Percentiles rank a stretch among this genome's conserved stretches.
Evolutionary conservation across 2,329 filamentous ascomycete genomes (phyloP).

Genomic region (Chrysoporthe puriensis): DNA sequence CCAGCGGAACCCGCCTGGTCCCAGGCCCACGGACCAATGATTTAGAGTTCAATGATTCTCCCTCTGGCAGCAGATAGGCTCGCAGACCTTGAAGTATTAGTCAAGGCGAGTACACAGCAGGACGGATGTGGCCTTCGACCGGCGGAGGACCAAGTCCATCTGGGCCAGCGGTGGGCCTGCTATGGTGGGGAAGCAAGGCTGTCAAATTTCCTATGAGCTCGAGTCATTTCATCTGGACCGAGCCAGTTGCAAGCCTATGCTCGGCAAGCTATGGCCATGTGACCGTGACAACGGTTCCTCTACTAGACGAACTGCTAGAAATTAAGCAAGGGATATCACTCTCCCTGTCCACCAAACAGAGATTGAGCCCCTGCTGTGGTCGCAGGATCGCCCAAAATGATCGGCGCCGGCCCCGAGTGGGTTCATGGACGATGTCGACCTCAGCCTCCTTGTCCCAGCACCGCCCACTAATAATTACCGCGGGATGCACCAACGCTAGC

Average conservation of each 20-base stretch:
- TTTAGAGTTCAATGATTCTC: neutral
- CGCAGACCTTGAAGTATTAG: neutral
- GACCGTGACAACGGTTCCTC: neutral
- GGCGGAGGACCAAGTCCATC: neutral
- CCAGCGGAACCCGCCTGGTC: neutral
- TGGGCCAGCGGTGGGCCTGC: neutral
- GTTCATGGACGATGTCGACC: neutral
- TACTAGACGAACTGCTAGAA: neutral
- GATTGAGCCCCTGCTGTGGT: neutral
- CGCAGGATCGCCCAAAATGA: neutral
- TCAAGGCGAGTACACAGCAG: neutral
- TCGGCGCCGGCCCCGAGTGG: neutral
- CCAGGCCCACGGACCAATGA: neutral
- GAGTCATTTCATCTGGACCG: neutral
- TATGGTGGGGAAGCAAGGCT: neutral
- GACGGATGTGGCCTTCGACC: neutral
- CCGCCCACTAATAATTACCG: neutral
- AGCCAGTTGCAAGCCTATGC: neutral
- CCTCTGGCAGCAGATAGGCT: neutral
- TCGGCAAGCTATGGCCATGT: neutral
- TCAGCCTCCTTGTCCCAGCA: neutral
- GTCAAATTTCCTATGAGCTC: neutral
- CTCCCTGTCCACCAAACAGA: constrained; percentile 1
- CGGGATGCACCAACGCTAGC: neutral
- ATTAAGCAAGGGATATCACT: neutral